Evolutionary conservation across 257 asterid species (phyloP).

Genomic region (Mentha longifolia): DNA sequence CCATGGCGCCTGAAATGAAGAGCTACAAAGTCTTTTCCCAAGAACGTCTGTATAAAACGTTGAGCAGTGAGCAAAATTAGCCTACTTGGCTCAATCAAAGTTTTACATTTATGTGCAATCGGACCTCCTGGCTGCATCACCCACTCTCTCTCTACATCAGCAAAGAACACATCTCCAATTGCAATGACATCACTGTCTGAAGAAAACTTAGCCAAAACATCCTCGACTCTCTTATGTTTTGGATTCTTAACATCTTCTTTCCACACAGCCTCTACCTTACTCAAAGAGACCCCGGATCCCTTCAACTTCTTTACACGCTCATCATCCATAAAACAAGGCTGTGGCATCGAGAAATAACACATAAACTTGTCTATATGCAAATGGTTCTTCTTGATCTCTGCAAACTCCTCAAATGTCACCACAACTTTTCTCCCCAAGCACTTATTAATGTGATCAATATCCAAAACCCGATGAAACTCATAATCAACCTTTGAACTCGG

Average conservation of each 20-base stretch:
- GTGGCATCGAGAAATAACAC: constrained; percentile 89
- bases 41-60: constrained; percentile 90
- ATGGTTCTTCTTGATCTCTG: constrained; percentile 59
- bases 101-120: constrained; percentile 79
- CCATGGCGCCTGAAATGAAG: constrained; percentile 98
- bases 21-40: constrained; percentile 83
- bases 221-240: constrained; percentile 56
- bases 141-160: constrained; percentile 87
- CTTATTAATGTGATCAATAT: constrained; percentile 79
- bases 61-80: constrained; percentile 92
- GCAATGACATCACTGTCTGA: constrained; percentile 79
- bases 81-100: constrained; percentile 87
- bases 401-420: constrained; percentile 85
- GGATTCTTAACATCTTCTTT: constrained; percentile 92
- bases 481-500: constrained; percentile 89
- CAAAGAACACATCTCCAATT: constrained; percentile 94
- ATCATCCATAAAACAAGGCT: constrained; percentile 86
- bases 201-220: constrained; percentile 68
- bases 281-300: constrained; percentile 69
- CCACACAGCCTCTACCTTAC: constrained; percentile 83
- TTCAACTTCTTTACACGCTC: constrained; percentile 85
- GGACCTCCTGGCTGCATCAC: constrained; percentile 99
- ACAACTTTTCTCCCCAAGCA: constrained; percentile 84
- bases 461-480: constrained; percentile 75
- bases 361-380: constrained; percentile 72